These are phyloP conservation scores for Pseudohyphozyma bogoriensis DNA, from an alignment of 768 basidiomycete species.

Conservation along the genomic window DNA sequence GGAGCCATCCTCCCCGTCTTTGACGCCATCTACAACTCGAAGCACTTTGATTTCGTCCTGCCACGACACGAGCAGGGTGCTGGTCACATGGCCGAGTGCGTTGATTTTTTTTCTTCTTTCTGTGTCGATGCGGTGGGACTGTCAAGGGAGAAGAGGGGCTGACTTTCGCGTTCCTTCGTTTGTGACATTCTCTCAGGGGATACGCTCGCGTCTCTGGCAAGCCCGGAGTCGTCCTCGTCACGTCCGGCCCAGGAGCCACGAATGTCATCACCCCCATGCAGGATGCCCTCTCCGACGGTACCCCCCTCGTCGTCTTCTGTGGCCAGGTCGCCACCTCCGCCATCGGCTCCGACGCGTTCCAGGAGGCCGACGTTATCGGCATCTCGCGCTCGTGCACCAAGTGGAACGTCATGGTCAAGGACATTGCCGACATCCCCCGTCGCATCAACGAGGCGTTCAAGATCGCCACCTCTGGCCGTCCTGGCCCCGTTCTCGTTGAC, in stretches of 20 bases:
- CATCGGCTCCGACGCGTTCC: constrained; percentile 98
- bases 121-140: neutral
- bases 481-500: constrained; percentile 95
- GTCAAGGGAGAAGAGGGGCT: neutral
- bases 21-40: constrained; percentile 94
- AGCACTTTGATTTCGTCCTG: constrained; percentile 87
- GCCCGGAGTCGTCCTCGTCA: constrained; percentile 94
- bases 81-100: constrained; percentile 91
- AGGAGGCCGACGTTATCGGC: constrained; percentile 93
- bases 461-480: constrained; percentile 92
- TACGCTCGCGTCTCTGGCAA: constrained; percentile 96
- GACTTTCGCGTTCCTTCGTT: neutral
- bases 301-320: constrained; percentile 87
- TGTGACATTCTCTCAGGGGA: constrained; percentile 49
- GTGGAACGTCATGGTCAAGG: constrained; percentile 99
- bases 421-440: constrained; percentile 83
- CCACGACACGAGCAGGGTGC: constrained; percentile 97
- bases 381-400: constrained; percentile 96
- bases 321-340: constrained; percentile 99
- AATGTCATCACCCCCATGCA: constrained; percentile 98
- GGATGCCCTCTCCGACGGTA: constrained; percentile 86
- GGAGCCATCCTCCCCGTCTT: constrained; percentile 94
- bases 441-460: constrained; percentile 99
- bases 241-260: constrained; percentile 94
- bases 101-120: too few species aligned